These are phyloP conservation scores for Metarhizium guizhouense DNA, from an alignment of 2,329 filamentous ascomycete genomes.

Conservation along the genomic window DNA sequence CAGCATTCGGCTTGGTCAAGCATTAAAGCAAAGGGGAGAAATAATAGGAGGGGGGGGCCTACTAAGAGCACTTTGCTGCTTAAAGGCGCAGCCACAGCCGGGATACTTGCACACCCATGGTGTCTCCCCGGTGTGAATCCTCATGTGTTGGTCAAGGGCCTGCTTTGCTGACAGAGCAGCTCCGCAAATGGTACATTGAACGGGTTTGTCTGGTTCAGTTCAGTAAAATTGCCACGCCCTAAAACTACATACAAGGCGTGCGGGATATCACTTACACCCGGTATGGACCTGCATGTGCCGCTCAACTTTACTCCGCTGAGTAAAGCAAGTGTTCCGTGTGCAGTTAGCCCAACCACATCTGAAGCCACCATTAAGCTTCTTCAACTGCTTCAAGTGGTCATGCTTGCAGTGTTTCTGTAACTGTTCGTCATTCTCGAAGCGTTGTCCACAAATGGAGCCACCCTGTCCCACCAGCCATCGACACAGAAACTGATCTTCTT, in stretches of 20 bases:
- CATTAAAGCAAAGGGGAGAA: conserved; percentile 2
- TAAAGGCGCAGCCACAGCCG: conserved; percentile 50
- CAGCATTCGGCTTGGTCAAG: conserved; percentile 4
- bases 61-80: conserved; percentile 60
- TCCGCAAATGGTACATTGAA: conserved; percentile 45
- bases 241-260: neutral
- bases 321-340: conserved; percentile 42
- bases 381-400: conserved; percentile 37
- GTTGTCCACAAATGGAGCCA: conserved; percentile 19
- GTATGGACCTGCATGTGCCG: conserved; percentile 58
- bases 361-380: conserved; percentile 37
- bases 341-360: conserved; percentile 50
- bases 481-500: conserved; percentile 21
- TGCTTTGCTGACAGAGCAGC: conserved; percentile 57
- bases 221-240: neutral
- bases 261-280: conserved; percentile 38
- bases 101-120: conserved; percentile 47
- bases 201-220: conserved; percentile 44
- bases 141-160: conserved; percentile 57
- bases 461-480: conserved; percentile 20
- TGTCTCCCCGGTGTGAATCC: conserved; percentile 57
- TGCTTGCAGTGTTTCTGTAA: conserved; percentile 48
- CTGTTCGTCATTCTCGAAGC: conserved; percentile 35
- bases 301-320: conserved; percentile 54
- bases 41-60: conserved; percentile 20